Evolutionary conservation across 2,329 filamentous ascomycete genomes (phyloP).

Genomic region (Phialophora verrucosa): DNA sequence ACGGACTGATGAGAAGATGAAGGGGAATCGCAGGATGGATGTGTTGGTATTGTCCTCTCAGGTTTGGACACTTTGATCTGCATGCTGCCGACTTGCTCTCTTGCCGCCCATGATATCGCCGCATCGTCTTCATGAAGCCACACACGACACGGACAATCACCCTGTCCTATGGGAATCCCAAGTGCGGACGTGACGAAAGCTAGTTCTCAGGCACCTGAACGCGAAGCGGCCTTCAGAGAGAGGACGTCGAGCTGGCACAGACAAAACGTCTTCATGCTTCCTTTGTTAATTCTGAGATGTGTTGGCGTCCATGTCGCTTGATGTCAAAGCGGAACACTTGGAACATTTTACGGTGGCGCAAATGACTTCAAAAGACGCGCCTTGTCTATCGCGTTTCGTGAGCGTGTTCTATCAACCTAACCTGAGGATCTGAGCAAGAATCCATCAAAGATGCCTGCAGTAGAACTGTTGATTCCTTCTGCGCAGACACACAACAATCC

Average conservation of each 20-base stretch:
- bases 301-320: background rate
- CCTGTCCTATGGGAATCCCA: background rate
- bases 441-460: constrained; percentile 48
- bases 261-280: background rate
- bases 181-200: background rate
- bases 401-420: background rate
- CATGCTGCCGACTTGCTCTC: background rate
- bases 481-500: constrained; percentile 24
- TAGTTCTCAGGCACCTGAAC: background rate
- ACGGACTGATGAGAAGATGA: background rate
- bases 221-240: background rate
- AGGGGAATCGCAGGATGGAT: background rate
- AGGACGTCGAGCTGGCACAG: background rate
- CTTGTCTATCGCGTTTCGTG: background rate
- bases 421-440: background rate
- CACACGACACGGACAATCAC: background rate
- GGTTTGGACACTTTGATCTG: background rate
- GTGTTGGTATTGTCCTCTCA: background rate
- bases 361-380: background rate
- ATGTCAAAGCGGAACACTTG: background rate
- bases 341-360: background rate
- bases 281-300: background rate
- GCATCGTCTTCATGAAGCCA: background rate
- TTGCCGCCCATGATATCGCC: background rate
- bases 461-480: constrained; percentile 46